Evolutionary conservation across 2,329 filamentous ascomycete genomes (phyloP).

Genomic region (Pseudocercospora fuligena): DNA sequence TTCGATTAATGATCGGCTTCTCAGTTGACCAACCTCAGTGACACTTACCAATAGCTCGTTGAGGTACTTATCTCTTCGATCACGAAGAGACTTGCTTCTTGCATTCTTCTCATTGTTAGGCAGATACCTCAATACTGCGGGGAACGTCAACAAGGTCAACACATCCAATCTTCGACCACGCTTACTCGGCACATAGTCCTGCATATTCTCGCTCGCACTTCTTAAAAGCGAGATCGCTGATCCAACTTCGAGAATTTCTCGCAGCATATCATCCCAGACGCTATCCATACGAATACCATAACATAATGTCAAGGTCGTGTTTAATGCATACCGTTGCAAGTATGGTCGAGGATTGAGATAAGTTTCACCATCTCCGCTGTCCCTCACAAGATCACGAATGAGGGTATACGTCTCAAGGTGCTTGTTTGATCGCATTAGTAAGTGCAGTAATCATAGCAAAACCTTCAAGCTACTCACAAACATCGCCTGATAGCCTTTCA

Average conservation of each 20-base stretch:
- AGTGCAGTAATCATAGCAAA: background rate
- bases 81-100: slow-evolving; percentile 53
- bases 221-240: slow-evolving; percentile 57
- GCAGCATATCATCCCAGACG: slow-evolving; percentile 57
- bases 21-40: background rate
- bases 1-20: background rate
- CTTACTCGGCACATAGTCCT: slow-evolving; percentile 56
- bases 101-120: slow-evolving; percentile 59
- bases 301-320: slow-evolving; percentile 60
- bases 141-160: too few species aligned
- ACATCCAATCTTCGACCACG: background rate
- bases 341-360: slow-evolving; percentile 54
- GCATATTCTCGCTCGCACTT: slow-evolving; percentile 58
- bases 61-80: slow-evolving; percentile 56
- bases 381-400: slow-evolving; percentile 52
- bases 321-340: slow-evolving; percentile 59
- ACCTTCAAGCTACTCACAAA: slow-evolving; percentile 38
- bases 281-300: slow-evolving; percentile 62
- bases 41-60: slow-evolving; percentile 47
- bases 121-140: slow-evolving; percentile 50
- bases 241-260: slow-evolving; percentile 59
- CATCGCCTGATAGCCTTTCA: slow-evolving; percentile 58
- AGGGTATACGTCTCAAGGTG: slow-evolving; percentile 60
- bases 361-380: slow-evolving; percentile 47
- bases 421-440: background rate